phyloP scores from a whole-genome alignment of 176 grass and related monocot species.

The Alopecurus myosuroides region DNA sequence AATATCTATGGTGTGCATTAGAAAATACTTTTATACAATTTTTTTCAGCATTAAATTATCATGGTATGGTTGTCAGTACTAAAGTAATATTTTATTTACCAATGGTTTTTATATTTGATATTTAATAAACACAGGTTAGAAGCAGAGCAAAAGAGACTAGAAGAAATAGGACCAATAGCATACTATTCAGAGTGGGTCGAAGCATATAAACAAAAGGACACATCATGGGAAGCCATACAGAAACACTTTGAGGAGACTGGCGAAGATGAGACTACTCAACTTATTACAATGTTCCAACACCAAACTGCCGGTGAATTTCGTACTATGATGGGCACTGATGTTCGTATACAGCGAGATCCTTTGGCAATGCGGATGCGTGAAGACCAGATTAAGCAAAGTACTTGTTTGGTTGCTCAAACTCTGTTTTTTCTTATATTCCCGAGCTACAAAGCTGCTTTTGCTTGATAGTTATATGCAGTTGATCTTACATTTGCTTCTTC shows the following conservation, averaged over 20 bases:
- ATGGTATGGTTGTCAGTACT: not conserved
- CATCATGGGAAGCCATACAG: constrained; percentile 66
- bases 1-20: not conserved
- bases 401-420: constrained; percentile 12
- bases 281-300: constrained; percentile 81
- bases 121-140: constrained; percentile 68
- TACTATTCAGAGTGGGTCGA: constrained; percentile 99
- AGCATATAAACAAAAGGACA: constrained; percentile 72
- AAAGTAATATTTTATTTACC: not conserved
- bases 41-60: not conserved
- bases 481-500: not conserved
- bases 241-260: constrained; percentile 88
- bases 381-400: constrained; percentile 93
- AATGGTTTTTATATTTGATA: constrained; percentile 21
- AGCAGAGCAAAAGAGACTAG: constrained; percentile 60
- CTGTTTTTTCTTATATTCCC: not conserved
- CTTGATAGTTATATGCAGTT: constrained; percentile 1
- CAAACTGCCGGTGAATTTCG: constrained; percentile 86
- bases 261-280: constrained; percentile 75
- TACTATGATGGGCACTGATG: constrained; percentile 87
- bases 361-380: constrained; percentile 88
- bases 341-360: constrained; percentile 71
- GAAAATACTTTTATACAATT: not conserved
- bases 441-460: not conserved
- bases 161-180: constrained; percentile 85